Percentiles rank a stretch among this genome's conserved stretches.
phyloP scores from a whole-genome alignment of 2,329 filamentous ascomycete species.

The Aureobasidium uvarum region DNA sequence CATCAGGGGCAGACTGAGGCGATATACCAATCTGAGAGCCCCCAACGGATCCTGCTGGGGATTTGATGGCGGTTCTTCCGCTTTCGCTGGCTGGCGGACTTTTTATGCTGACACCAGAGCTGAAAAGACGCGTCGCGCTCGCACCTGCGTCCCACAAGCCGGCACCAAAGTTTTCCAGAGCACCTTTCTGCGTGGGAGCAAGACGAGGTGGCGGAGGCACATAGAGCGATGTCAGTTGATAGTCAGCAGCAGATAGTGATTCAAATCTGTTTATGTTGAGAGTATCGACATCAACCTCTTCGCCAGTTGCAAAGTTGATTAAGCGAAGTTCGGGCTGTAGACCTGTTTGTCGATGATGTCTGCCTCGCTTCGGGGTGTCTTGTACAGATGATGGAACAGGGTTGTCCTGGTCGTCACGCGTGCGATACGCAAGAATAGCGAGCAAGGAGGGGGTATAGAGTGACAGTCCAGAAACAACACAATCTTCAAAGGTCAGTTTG shows the following conservation, averaged over 20 bases:
- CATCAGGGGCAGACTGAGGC: conserved; percentile 31
- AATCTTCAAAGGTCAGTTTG: conserved; percentile 86
- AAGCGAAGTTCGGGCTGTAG: conserved; percentile 84
- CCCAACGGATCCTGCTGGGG: conserved; percentile 39
- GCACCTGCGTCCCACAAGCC: conserved; percentile 81
- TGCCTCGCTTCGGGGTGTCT: conserved; percentile 63
- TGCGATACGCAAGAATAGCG: conserved; percentile 87
- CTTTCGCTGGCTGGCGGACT: conserved; percentile 46
- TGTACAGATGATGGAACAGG: conserved; percentile 50
- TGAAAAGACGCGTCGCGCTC: conserved; percentile 83
- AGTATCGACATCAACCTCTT: conserved; percentile 82
- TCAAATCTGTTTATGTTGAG: conserved; percentile 85
- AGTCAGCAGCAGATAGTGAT: conserved; percentile 81
- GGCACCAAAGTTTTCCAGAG: conserved; percentile 70
- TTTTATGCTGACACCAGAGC: conserved; percentile 73
- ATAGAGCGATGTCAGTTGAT: conserved; percentile 82
- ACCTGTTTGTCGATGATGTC: conserved; percentile 71
- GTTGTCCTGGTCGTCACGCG: conserved; percentile 67
- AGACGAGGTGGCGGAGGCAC: conserved; percentile 65
- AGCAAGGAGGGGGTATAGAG: conserved; percentile 91
- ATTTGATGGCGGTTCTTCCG: conserved; percentile 37
- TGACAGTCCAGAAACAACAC: conserved; percentile 94
- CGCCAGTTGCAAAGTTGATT: conserved; percentile 79
- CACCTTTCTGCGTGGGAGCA: conserved; percentile 64
- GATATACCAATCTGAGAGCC: not conserved